Evolutionary conservation across 306 rosid genomes (phyloP), one percentile per base, ranked within the genome.

Genomic region (Carpinus fangiana): DNA sequence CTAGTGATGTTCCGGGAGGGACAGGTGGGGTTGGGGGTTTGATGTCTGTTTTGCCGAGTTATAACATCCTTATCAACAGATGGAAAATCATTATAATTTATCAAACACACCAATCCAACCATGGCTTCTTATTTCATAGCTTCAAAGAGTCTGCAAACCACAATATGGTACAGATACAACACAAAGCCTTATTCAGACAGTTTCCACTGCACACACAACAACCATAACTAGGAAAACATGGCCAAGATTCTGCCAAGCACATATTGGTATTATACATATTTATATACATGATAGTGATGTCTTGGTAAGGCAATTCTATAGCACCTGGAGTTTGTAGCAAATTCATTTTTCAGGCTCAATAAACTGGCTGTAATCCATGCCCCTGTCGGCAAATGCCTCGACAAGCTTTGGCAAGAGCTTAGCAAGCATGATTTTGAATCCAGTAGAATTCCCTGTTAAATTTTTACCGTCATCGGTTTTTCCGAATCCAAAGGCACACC

Each of bases 391-490:
- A 82, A 96, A 90, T 34, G 94, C 91, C 85, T 88, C 93, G 28
- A 87, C 85, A 55, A 96, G 93, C 89, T 84, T 93, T 54, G 95
- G 93, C 48, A 91, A 74, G 85, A 96, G 95, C 81, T 96, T 93
- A 55, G 89, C 87, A 73, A 96, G 93, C 99, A 96, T 96, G 34
- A 96, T 89, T 65, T 90, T 93, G 77, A 96, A 96, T 18, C 99
- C 99, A 1, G 89, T 83, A 18, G 97, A 93, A 87, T 93, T 85
- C 66, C 92, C 97, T 78, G 78, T 80, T 46, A 70, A 76, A 71
- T 74, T 80, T 88, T 78, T 84, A n/a, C 71, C 73, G 60, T 79
- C 74, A 64, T 79, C 83, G 50, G 81, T 41, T 79, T 88, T 56
- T 57, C 51, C 88, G 56, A 34, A 67, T 26, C 73, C 91, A 73